phyloP scores from a whole-genome alignment of 352 stramenopile genomes.

The Phytophthora vignae region DNA sequence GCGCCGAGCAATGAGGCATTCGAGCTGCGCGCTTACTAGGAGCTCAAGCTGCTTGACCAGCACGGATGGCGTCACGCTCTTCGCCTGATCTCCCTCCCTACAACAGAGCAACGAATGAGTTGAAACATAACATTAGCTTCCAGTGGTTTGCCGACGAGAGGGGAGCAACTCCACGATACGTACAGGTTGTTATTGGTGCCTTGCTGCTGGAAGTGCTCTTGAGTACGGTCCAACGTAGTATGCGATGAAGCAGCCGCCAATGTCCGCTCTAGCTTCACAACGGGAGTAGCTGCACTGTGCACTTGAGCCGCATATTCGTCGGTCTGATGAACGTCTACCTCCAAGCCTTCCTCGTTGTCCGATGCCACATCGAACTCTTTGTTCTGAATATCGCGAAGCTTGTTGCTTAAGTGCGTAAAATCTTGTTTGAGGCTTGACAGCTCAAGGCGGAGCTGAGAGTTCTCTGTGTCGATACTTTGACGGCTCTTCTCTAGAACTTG shows the following conservation, averaged over 20 bases:
- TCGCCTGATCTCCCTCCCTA: neutral
- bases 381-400: conserved; percentile 20
- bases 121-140: neutral
- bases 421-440: conserved; percentile 11
- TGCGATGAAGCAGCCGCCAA: neutral
- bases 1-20: neutral
- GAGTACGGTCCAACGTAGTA: neutral
- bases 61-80: neutral
- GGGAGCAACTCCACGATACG: neutral
- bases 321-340: too few species aligned
- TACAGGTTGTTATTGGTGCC: neutral
- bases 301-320: neutral
- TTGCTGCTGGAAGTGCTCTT: neutral
- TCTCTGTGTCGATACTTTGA: conserved; percentile 25
- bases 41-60: neutral
- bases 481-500: conserved; percentile 19
- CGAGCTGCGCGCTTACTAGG: neutral
- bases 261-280: neutral
- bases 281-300: neutral
- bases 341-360: neutral
- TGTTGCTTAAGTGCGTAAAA: conserved; percentile 9
- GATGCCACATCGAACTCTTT: conserved; percentile 3
- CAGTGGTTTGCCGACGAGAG: neutral
- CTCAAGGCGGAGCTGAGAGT: conserved; percentile 18
- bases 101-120: neutral